Base-by-base conservation (phyloP, 2,329 filamentous ascomycete genomes). In the Trichoderma harzianum region DNA sequence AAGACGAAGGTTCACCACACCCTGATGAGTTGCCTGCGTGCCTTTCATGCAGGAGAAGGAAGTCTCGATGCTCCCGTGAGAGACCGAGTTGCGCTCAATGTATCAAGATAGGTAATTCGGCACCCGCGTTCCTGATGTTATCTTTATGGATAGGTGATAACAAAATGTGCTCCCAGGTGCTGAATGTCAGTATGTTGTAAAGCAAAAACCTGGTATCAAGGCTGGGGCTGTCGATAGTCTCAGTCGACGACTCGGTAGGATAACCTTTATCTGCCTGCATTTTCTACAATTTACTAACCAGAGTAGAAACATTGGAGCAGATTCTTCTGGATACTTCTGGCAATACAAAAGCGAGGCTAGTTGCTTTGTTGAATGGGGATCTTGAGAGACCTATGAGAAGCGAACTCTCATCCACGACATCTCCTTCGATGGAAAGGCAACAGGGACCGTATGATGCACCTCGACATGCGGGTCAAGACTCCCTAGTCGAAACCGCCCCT, bases 141-240 rank as follows among this genome's bases (percentile, higher is more conserved):
- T 12, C 43, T 51, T 51, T 12, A 11, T 11, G 18, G 43, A 21
- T 21, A 12, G 18, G n/a, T 21, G 43, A 4, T 51, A 21, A 51
- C 43, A 21, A 12, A 21, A 21, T 21, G 43, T 26, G 26, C 34
- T 67, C 61, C 34, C 18, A 71, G 69, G 69, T 4, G 47, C 36
- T 51, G 69, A 71, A 30, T 71, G 69, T 11, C 69, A 71, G 34
- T 71, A 71, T 26, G 62, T 71, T 8, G 62, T 60, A 8, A 71
- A 71, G 39, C 69, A 71, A 43, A 71, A 67, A 11, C 69, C 69
- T 21, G 69, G 69, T 8, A 71, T 71, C 43, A 71, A 67, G 53
- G 32, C 69, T 10, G 69, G 69, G n/a, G 69, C 69, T 3, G 69
- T 71, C n/a, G 69, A 71, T 34, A 51, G 63, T 28, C 69, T 71